Base-by-base conservation (phyloP, 768 basidiomycete species). In the Neoboletus subvelutipes region DNA sequence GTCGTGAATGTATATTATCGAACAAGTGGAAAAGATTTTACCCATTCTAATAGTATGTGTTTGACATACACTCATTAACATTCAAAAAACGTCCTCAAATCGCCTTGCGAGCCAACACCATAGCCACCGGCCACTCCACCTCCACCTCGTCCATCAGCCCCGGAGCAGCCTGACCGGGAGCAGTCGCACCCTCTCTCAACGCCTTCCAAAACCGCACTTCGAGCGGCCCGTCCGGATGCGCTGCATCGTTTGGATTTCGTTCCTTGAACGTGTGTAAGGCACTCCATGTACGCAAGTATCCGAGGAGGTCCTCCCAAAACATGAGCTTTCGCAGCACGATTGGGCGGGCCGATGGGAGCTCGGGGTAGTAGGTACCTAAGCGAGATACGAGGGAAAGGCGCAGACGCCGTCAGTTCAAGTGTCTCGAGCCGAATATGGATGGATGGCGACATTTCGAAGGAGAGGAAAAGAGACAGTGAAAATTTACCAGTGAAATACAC, bases 231-330 rank as follows among this genome's bases (percentile, higher is more conserved):
- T 84, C 83, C 1, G 67, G 59, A 26, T 74, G 67, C 42, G 66
- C 61, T 15, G 52, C 57, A 64, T 92, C 88, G 31, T 81, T 77
- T 0, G 88, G 87, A 65, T 84, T 78, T 11, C 64, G 65, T 59
- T 88, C 85, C 58, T 84, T 81, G 68, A 81, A 92, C 13, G 81
- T 83, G 57, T 88, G 83, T 48, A 90, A 71, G 2, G 88, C 74
- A 62, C 87, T 90, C 76, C 81, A 87, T 0, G 90, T 90, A 46
- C 82, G 76, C 20, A 92, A 74, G 66, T 92, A 93, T 2, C 76
- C 80, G 6, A 88, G 76, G 0, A 93, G 71, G 54, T 83, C 83
- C 13, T 79, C 76, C 88, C 87, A 89, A 0, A 81, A 79, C 78
- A 87, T 82, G 39, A 67, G 73, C 62, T 82, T 83, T 22, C 71